Evolutionary conservation across 805 yeast genomes (phyloP).

Genomic region (Sungouiozyma ichnusensis): DNA sequence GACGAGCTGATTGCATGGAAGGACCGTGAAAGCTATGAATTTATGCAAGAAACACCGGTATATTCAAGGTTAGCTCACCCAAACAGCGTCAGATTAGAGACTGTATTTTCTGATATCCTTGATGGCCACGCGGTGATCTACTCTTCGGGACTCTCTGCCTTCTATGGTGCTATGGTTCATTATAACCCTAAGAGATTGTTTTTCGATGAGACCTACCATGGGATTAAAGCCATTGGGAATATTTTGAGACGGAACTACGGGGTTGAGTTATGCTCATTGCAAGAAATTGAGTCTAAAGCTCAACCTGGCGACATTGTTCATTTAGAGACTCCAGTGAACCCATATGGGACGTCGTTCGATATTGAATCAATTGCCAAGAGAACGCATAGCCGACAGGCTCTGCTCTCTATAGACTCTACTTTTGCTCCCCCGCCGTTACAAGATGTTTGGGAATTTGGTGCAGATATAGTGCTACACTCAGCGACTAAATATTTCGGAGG

Average conservation of each 20-base stretch:
- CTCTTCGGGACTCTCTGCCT: slow-evolving; percentile 74
- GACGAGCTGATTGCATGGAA: slow-evolving; percentile 43
- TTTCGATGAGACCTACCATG: slow-evolving; percentile 77
- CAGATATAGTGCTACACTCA: slow-evolving; percentile 84
- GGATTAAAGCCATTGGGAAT: slow-evolving; percentile 61
- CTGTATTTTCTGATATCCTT: slow-evolving; percentile 47
- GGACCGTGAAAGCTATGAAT: slow-evolving; percentile 28
- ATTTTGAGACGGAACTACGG: slow-evolving; percentile 54
- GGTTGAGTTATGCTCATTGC: slow-evolving; percentile 39
- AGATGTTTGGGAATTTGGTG: slow-evolving; percentile 73
- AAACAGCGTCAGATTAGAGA: slow-evolving; percentile 56
- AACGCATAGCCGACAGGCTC: slow-evolving; percentile 73
- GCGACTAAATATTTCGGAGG: slow-evolving; percentile 93
- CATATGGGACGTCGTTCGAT: slow-evolving; percentile 59
- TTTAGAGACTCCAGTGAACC: slow-evolving; percentile 83
- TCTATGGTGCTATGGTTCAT: slow-evolving; percentile 60
- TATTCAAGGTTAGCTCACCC: slow-evolving; percentile 77
- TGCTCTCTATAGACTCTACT: slow-evolving; percentile 68
- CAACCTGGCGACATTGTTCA: slow-evolving; percentile 67
- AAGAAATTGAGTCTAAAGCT: slow-evolving; percentile 37
- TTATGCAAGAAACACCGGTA: slow-evolving; percentile 31
- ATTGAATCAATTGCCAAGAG: slow-evolving; percentile 50
- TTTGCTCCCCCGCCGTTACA: slow-evolving; percentile 90
- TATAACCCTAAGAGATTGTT: slow-evolving; percentile 65
- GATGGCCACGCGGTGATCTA: slow-evolving; percentile 61